Evolutionary conservation across 2,329 filamentous ascomycete genomes (phyloP), one percentile per base, ranked within the genome.

Genomic region (Trichoderma lentiforme): DNA sequence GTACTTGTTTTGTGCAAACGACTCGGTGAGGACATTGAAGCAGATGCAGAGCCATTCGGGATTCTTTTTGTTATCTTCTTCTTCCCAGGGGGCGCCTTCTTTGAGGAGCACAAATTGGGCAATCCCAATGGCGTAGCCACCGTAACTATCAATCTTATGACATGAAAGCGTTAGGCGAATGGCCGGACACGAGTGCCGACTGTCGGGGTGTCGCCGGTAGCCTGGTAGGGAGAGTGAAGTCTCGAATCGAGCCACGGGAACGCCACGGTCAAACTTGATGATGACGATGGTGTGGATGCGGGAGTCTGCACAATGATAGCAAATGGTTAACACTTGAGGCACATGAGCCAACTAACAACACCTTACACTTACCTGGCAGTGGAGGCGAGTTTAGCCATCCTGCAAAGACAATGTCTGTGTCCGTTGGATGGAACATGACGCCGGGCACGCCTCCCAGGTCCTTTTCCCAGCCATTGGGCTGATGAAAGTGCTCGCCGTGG

Each of bases 401-500:
- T 1, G 60, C 72, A 71, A 72, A 78, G 4, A 73, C 61, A 4
- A 74, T 64, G n/a, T 75, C 72, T 3, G 70, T 58, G 8, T 75
- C 60, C 12, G 72, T 74, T 4, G 77, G 73, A 28, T 78, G 76
- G 11, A 74, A 72, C 14, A 78, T 63, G 11, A 78, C 56, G 6
- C 73, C 75, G 15, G 77, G 76, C 2, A 75, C 57, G 9, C 70
- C 72, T 28, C 71, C 72, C 32, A 71, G 43, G 30, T 73, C 65
- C 3, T 34, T 58, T 14, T 62, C 26, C 11, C 57, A 70, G 3
- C 67, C 64, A 7, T 60, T 4, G n/a, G 64, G 74, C 14, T 24
- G 9, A 7, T 32, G 57, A 11, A 73, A 26, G 5, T 75, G 14
- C 8, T 70, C 56, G 7, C 36, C 30, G 3, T 72, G 56, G 24